Evolutionary conservation across 306 rosid species (phyloP), one percentile per base, ranked within the genome.

Genomic region (Cicer yamashitae): DNA sequence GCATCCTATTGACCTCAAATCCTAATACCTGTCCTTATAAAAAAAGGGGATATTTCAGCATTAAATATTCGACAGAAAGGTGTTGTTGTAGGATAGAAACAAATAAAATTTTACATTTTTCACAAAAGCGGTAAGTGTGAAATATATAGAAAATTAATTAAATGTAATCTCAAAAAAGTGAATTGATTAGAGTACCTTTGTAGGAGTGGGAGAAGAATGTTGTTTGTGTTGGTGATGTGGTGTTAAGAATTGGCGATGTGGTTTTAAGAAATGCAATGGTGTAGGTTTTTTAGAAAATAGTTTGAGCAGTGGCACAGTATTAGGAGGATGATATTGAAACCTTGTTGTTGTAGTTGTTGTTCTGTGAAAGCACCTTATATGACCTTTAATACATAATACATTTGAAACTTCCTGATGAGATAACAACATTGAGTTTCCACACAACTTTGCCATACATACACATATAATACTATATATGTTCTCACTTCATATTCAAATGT

Each of bases 221-320:
- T 54, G 73, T 54, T 77, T 75, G 77, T 47, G 80, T 68, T 77
- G 48, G 48, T 51, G 78, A n/a, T 7, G 64, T 73, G 86, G 85
- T 74, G 71, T 80, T 43, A 72, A 43, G 54, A 79, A 22, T n/a
- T n/a, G n/a, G n/a, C n/a, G n/a, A n/a, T 7, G 64, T 73, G 86
- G 85, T 74, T 71, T 80, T 43, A 72, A 43, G 54, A 79, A 22
- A 46, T 22, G 76, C 50, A 81, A 69, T 47, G 71, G 64, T 66
- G 75, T 83, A 20, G 88, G 86, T n/a, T 75, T n/a, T n/a, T n/a
- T n/a, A 52, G 89, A 85, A 38, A 71, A 43, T 38, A 86, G 58
- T 76, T 81, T 88, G 78, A 83, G 79, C 25, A 78, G 44, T 30
- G 85, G 70, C 70, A 83, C 46, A 41, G 50, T 13, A 12, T 1